phyloP scores from a whole-genome alignment of 2,329 filamentous ascomycete species.

The Chaetomium sp. region DNA sequence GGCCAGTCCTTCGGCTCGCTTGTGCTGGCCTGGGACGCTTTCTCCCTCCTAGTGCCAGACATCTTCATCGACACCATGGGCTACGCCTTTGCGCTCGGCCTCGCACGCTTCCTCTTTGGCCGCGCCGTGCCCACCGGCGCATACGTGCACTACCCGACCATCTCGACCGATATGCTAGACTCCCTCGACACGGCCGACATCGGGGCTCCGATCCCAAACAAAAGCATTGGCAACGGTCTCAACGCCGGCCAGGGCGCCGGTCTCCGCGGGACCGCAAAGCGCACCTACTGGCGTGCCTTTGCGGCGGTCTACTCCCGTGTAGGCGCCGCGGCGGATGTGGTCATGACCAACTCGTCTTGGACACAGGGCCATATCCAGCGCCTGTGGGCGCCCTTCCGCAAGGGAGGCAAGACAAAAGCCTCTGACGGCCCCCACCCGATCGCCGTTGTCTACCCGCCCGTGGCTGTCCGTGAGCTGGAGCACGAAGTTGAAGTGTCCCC shows the following conservation, averaged over 20 bases:
- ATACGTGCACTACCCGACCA: slow-evolving; percentile 97
- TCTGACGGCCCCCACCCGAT: slow-evolving; percentile 41
- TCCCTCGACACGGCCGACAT: slow-evolving; percentile 61
- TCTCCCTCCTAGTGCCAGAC: slow-evolving; percentile 85
- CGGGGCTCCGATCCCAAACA: slow-evolving; percentile 43
- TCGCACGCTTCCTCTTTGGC: slow-evolving; percentile 77
- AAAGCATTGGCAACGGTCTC: slow-evolving; percentile 59
- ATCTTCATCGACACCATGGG: slow-evolving; percentile 98
- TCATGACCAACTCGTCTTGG: slow-evolving; percentile 98
- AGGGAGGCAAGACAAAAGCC: slow-evolving; percentile 31
- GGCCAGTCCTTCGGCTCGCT: slow-evolving; percentile 91
- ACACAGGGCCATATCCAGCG: slow-evolving; percentile 75
- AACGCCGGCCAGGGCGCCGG: slow-evolving; percentile 80
- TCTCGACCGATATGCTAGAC: slow-evolving; percentile 93
- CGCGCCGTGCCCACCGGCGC: slow-evolving; percentile 71
- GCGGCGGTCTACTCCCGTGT: slow-evolving; percentile 75
- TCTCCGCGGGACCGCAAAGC: slow-evolving; percentile 63
- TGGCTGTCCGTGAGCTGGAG: slow-evolving; percentile 79
- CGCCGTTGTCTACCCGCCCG: slow-evolving; percentile 81
- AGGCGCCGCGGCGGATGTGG: slow-evolving; percentile 78
- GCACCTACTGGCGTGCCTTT: slow-evolving; percentile 79
- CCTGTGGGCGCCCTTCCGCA: slow-evolving; percentile 61
- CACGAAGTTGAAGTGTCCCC: slow-evolving; percentile 64
- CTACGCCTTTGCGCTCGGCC: slow-evolving; percentile 82
- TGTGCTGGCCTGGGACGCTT: slow-evolving; percentile 83